Evolutionary conservation across 169 alveolate genomes (phyloP), one percentile per base, ranked within the genome.

Genomic region (Theileria orientalis): DNA sequence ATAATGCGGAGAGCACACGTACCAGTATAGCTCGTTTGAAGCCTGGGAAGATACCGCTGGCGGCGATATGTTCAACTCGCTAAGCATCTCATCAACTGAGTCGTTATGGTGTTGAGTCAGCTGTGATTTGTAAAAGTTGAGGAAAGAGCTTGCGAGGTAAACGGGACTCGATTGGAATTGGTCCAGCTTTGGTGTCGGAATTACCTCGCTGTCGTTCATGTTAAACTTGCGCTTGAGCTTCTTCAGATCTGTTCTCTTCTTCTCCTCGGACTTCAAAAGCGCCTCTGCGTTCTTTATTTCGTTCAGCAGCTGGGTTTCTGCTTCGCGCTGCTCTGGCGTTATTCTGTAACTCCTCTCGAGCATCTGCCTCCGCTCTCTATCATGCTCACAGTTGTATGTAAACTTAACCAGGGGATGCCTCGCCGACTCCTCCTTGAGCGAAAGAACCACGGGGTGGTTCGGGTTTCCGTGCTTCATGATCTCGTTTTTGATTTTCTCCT

Each of bases 381-480:
- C 95, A 37, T 87, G 91, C 30, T 92, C 95, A 61, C 85, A 69
- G 78, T 92, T 92, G 67, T 92, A 92, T 16, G 80, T 78, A 60
- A 73, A 92, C 52, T 91, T 92, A 46, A 92, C 70, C 21, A 90
- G 85, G 3, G 95, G 95, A 33, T 92, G 95, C 37, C 94, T 52
- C 8, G 87, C 82, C 25, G 87, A 69, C 56, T 86, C 95, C 59
- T 92, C 95, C 57, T 89, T 84, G 61, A 92, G 72, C 61, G 93
- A 77, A 11, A 85, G 68, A 1, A 87, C 46, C 40, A 86, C 86
- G 30, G 90, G 92, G 66, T 90, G 93, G 21, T 89, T 86, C 72
- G 87, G 87, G 49, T 80, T 70, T 54, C 77, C 85, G 69, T 82
- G 78, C 68, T 90, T 87, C 61, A 90, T 70, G 66, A 88, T 90